Base-by-base conservation (phyloP, 805 yeast genomes). In the Debaryomyces maramus region DNA sequence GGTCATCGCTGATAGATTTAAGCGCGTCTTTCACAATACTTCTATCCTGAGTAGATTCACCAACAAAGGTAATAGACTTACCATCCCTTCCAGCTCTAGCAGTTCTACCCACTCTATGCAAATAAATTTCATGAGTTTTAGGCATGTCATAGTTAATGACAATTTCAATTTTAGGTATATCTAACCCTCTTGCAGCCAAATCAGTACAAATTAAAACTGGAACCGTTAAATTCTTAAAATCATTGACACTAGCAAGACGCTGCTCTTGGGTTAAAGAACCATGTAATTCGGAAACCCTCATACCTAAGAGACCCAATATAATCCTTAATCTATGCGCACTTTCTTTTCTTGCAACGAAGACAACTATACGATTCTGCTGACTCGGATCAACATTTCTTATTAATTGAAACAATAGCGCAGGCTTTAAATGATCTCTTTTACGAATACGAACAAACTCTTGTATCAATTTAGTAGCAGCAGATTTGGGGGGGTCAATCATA, bases 71-170 rank as follows among this genome's bases (percentile, higher is more conserved):
- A 29, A 93, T 84, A 32, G 97, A 86, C 41, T 78, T 78, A 76
- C 99, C 99, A 39, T 86, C 88, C 66, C 98, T 80, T 15, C 98
- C 98, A 37, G 97, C 99, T 79, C 99, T 88, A 7, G 99, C 99
- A 40, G 98, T 93, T 77, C 99, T 87, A 67, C 99, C 99, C 44
- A 93, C 97, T 73, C 99, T 85, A 68, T 93, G 99, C 55, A 93
- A 72, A 63, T 93, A 93, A 27, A 91, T 78, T 50, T 93, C 99
- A 55, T 86, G 83, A 21, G 86, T 74, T 61, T 88, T 87, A 36
- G 99, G 99, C 95, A 93, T 88, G 58, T 93, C 99, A 63, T 75
- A 93, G 66, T 93, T 93, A 56, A 93, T 78, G 34, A 93, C 99
- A 44, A 85, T 81, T 61, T 90, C 98, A 60, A 93, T 90, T 66